These are phyloP conservation scores for Mucor indicus DNA, from an alignment of 371 early-diverging fungal species.

Conservation along the genomic window DNA sequence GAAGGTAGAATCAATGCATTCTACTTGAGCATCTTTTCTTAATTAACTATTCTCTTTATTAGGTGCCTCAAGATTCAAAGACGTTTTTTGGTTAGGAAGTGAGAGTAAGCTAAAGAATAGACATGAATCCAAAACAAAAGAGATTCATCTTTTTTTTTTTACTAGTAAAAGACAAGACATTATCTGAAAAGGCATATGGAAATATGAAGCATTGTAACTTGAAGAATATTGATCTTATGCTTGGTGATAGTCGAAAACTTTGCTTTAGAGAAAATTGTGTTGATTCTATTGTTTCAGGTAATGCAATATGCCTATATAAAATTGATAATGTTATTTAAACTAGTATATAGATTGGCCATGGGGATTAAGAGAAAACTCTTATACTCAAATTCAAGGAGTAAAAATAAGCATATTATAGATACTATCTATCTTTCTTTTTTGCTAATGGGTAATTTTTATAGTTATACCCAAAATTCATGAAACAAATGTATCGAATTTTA, in stretches of 20 bases:
- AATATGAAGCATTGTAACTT: slow-evolving; percentile 27
- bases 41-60: background rate
- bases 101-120: slow-evolving; percentile 26
- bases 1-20: slow-evolving; percentile 13
- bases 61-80: slow-evolving; percentile 33
- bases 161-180: slow-evolving; percentile 28
- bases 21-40: background rate
- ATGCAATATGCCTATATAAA: background rate
- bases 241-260: slow-evolving; percentile 34
- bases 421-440: background rate
- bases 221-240: slow-evolving; percentile 32
- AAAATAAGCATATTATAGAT: background rate
- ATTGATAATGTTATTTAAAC: background rate
- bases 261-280: slow-evolving; percentile 28
- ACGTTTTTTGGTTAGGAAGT: slow-evolving; percentile 40
- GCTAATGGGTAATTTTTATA: slow-evolving; percentile 1
- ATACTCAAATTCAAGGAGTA: slow-evolving; percentile 35
- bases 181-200: slow-evolving; percentile 30
- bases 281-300: slow-evolving; percentile 43
- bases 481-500: slow-evolving; percentile 29
- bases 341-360: slow-evolving; percentile 41
- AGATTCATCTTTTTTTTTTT: background rate
- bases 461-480: slow-evolving; percentile 46
- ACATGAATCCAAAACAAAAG: background rate
- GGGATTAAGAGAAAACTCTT: slow-evolving; percentile 42